Percentiles rank a stretch among this genome's conserved stretches.
Evolutionary conservation across 2,329 filamentous ascomycete species (phyloP).

Genomic region (Stylonectria norvegica): DNA sequence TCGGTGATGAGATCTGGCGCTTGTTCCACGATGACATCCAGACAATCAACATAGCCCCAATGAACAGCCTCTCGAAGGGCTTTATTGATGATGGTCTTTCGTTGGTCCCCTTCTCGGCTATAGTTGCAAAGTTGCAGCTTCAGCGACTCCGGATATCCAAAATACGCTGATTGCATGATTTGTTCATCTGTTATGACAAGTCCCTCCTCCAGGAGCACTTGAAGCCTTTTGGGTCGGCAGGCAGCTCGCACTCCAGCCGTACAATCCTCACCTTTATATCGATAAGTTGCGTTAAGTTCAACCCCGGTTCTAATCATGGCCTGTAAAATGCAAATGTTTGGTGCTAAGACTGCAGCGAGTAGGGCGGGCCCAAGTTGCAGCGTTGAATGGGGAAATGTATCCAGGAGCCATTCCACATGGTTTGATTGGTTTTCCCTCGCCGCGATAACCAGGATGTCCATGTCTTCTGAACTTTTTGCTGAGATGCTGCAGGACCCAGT

Average conservation of each 20-base stretch:
- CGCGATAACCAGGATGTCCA: not conserved
- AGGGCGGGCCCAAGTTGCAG: no score
- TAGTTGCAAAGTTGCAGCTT: not conserved
- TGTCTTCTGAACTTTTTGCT: not conserved
- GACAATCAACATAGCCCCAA: not conserved
- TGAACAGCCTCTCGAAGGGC: not conserved
- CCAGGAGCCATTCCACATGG: not conserved
- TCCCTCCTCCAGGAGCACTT: not conserved
- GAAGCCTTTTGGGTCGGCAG: not conserved
- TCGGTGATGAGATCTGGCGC: not conserved
- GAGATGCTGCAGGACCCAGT: not conserved
- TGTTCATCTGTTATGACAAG: not conserved
- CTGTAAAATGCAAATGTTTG: no score
- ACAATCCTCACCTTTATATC: not conserved
- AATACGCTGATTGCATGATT: not conserved
- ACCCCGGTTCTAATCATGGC: not conserved
- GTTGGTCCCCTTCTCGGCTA: not conserved
- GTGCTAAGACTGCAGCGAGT: no score
- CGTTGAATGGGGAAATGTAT: not conserved
- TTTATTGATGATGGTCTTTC: not conserved
- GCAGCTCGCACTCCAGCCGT: not conserved
- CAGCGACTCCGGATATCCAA: not conserved
- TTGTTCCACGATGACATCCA: not conserved
- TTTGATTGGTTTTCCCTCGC: not conserved
- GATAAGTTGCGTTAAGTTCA: not conserved